Evolutionary conservation across 352 stramenopile genomes (phyloP).

Genomic region (Globisporangium nodosum): DNA sequence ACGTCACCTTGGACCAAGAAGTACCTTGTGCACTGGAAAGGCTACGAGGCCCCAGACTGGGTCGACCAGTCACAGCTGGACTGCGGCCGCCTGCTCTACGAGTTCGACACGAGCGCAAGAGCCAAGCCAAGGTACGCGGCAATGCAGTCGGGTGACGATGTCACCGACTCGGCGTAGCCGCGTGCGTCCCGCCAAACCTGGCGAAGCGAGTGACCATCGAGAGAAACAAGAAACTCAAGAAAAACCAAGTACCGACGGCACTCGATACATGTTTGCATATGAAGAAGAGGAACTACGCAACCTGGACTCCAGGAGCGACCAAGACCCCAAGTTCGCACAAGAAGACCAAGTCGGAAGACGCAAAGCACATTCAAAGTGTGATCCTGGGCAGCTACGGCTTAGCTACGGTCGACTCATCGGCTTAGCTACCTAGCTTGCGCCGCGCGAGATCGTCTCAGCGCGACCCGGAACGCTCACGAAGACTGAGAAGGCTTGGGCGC

Average conservation of each 20-base stretch:
- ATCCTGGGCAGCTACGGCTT: no score
- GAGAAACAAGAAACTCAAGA: no score
- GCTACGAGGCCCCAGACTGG: slow-evolving; percentile 9
- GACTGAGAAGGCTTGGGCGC: no score
- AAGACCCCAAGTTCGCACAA: neutral
- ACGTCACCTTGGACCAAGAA: slow-evolving; percentile 8
- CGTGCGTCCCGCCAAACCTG: no score
- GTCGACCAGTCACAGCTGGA: slow-evolving; percentile 3
- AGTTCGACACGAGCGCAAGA: neutral
- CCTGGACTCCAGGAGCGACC: neutral
- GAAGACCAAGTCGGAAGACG: neutral
- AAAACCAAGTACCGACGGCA: no score
- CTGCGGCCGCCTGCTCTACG: slow-evolving; percentile 10
- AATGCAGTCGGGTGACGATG: neutral
- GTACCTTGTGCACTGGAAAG: slow-evolving; percentile 17
- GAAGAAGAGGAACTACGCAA: neutral
- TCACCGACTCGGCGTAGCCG: neutral
- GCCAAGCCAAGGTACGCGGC: neutral
- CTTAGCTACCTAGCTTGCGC: no score
- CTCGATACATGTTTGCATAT: neutral
- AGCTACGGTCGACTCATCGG: no score
- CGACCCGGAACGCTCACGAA: no score
- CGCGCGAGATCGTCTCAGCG: no score
- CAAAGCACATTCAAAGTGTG: neutral
- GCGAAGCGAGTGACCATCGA: neutral